phyloP scores from a whole-genome alignment of 2,329 filamentous ascomycete species.

The Rhynchosporium agropyri region DNA sequence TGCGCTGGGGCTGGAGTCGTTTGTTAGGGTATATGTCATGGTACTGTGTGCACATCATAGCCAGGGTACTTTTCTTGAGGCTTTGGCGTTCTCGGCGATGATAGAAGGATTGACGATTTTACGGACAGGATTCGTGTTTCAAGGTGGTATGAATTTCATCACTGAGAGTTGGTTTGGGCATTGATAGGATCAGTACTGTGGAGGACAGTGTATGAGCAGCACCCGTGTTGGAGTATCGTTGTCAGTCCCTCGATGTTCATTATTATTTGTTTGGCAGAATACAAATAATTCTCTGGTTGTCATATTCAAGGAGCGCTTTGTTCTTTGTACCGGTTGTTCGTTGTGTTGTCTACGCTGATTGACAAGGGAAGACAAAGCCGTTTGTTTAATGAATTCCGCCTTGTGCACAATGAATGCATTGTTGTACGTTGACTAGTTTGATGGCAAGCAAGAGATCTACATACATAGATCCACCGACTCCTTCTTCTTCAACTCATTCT shows the following conservation, averaged over 20 bases:
- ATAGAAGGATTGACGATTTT: not conserved
- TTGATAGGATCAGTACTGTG: not conserved
- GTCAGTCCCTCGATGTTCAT: not conserved
- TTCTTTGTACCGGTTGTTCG: not conserved
- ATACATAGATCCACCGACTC: not conserved
- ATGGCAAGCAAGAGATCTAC: not conserved
- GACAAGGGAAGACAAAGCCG: constrained; percentile 2
- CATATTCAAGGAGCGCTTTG: not conserved
- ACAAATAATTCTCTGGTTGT: not conserved
- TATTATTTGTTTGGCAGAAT: not conserved
- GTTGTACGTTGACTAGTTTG: not conserved
- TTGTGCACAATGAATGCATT: not conserved
- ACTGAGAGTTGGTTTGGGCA: not conserved
- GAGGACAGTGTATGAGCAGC: not conserved
- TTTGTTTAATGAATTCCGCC: not conserved
- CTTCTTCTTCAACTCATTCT: not conserved
- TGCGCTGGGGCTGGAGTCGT: too few species aligned
- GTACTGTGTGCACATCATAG: not conserved
- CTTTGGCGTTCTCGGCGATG: constrained; percentile 10
- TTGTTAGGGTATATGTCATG: not conserved
- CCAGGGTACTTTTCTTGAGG: not conserved
- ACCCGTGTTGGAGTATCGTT: constrained; percentile 8
- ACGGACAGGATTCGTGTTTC: not conserved
- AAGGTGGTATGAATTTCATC: not conserved
- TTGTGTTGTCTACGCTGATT: not conserved